Evolutionary conservation across 2,329 filamentous ascomycete genomes (phyloP), one percentile per base, ranked within the genome.

Genomic region (Hymenotorrendiella dingleyae): DNA sequence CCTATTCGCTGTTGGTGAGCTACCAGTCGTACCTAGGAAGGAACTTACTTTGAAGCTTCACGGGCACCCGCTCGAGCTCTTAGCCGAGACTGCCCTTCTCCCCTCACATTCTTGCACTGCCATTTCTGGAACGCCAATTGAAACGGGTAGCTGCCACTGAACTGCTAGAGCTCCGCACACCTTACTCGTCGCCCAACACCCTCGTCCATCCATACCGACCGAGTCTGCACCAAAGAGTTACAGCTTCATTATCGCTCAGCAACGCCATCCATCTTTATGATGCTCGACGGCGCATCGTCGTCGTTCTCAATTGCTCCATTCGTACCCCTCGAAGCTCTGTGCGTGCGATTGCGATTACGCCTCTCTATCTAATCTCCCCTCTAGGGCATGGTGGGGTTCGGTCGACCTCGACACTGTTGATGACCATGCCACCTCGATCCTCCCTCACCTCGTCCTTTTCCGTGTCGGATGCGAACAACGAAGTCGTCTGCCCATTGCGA

Each of bases 401-500:
- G n/a, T 20, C 30, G 12, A 34, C 30, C 30, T 34, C 30, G 22
- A 34, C 72, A 75, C 74, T 51, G 23, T 42, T 60, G 40, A 55
- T 55, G 69, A 95, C 37, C 19, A 40, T 95, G 90, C 89, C 90
- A 70, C 88, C 88, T 62, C 82, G 87, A 76, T 80, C 85, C 59
- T 83, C 86, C 55, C 75, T 94, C 62, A 93, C 86, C 51, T 87
- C 86, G 62, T 93, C 88, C 54, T 95, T 95, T 67, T 90, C 88
- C 55, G 86, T 94, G 60, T 86, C 86, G 59, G 88, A 95, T 73
- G 78, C 84, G 66, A 91, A 86, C 67, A 94, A 94, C 67, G 91
- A 97, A 70, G 93, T 98, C 63, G 86, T 96, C 62, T 98, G 93
- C 69, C 93, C 93, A 55, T 73, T 98, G 67, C 82, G 82, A 62